These are phyloP conservation scores for Stachybotrys echinatus DNA, from an alignment of 2,329 filamentous ascomycete species.

Conservation along the genomic window DNA sequence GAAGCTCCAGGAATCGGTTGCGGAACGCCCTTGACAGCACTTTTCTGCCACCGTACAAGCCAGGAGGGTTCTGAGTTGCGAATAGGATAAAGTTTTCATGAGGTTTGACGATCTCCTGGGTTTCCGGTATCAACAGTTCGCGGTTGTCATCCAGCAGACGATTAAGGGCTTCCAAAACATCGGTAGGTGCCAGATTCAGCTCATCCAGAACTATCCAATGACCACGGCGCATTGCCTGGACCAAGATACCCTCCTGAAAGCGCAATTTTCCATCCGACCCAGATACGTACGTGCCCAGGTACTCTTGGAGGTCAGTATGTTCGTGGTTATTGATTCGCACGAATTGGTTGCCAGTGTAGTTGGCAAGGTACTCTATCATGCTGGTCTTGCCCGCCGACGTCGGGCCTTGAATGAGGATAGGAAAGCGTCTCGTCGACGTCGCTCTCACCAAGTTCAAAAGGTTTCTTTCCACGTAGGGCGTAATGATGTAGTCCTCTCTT, in stretches of 20 bases:
- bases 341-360: slow-evolving; percentile 92
- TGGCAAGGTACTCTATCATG: slow-evolving; percentile 99
- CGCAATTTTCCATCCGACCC: slow-evolving; percentile 75
- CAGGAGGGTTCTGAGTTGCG: slow-evolving; percentile 94
- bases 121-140: slow-evolving; percentile 92
- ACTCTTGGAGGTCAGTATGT: slow-evolving; percentile 96
- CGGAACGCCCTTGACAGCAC: slow-evolving; percentile 89
- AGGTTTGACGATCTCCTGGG: slow-evolving; percentile 86
- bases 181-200: slow-evolving; percentile 91
- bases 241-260: slow-evolving; percentile 91
- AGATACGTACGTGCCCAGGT: slow-evolving; percentile 90
- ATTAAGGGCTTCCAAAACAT: slow-evolving; percentile 94
- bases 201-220: slow-evolving; percentile 99
- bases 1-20: slow-evolving; percentile 93
- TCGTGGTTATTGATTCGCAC: slow-evolving; percentile 99
- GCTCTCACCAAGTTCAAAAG: slow-evolving; percentile 91
- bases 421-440: slow-evolving; percentile 85
- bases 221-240: slow-evolving; percentile 85
- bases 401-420: slow-evolving; percentile 91
- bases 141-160: slow-evolving; percentile 93
- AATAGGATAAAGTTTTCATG: slow-evolving; percentile 97
- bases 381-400: slow-evolving; percentile 98
- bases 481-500: slow-evolving; percentile 90
- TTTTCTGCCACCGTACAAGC: slow-evolving; percentile 92
- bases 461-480: slow-evolving; percentile 90